Evolutionary conservation across 1,284 basidiomycete genomes (phyloP).

Genomic region (Cryptococcus hybrid): DNA sequence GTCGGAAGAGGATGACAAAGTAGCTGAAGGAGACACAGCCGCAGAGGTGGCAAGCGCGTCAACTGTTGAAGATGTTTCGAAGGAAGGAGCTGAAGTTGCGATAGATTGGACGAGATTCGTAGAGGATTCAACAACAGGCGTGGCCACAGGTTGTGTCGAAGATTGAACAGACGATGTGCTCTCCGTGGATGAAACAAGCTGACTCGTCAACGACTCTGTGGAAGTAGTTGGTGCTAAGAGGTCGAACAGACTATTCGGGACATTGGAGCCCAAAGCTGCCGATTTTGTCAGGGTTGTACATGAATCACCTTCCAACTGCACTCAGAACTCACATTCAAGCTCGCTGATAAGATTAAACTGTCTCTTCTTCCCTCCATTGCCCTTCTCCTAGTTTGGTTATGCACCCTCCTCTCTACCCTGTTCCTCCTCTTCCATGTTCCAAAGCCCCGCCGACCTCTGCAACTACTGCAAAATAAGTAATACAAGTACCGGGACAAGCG

Average conservation of each 20-base stretch:
- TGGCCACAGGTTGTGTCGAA: too few species aligned
- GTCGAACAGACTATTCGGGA: too few species aligned
- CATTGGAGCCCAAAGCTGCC: too few species aligned
- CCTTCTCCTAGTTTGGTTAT: conserved; percentile 7
- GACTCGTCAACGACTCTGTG: not conserved
- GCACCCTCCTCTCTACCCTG: conserved; percentile 10
- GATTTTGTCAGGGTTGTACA: not conserved
- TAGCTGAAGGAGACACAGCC: not conserved
- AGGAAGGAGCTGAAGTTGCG: too few species aligned
- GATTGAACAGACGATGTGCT: not conserved
- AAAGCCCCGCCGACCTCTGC: not conserved
- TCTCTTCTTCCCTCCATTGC: conserved; percentile 5
- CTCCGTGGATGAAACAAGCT: not conserved
- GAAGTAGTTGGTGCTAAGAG: not conserved
- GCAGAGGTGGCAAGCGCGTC: not conserved
- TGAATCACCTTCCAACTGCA: not conserved
- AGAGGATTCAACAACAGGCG: too few species aligned
- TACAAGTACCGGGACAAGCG: conserved; percentile 7
- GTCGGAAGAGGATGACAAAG: not conserved
- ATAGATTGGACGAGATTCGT: too few species aligned
- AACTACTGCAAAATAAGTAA: conserved; percentile 1
- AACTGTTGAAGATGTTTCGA: too few species aligned
- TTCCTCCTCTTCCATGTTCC: conserved; percentile 1
- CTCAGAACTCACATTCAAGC: conserved; percentile 8
- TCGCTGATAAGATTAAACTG: conserved; percentile 6